Evolutionary conservation across 495 filamentous ascomycete species (phyloP).

Genomic region (Cudoniella acicularis): DNA sequence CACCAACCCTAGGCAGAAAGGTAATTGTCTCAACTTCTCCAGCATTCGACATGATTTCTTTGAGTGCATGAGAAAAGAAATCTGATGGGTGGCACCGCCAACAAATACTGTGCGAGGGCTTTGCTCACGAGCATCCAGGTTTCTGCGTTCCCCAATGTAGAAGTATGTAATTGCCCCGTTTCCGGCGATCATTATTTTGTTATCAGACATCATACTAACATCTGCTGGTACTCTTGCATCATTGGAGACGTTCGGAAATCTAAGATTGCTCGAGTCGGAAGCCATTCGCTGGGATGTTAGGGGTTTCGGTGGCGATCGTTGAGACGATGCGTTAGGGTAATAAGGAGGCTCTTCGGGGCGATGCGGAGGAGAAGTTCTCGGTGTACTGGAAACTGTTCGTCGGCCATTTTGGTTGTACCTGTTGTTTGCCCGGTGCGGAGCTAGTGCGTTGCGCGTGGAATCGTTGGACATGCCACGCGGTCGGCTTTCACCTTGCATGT

Average conservation of each 20-base stretch:
- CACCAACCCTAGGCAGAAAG: neutral
- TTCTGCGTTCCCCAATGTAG: neutral
- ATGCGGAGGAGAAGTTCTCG: neutral
- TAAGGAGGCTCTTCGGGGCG: neutral
- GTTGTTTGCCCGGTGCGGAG: neutral
- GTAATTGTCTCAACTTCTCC: slow-evolving; percentile 15
- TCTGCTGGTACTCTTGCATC: neutral
- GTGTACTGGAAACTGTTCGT: neutral
- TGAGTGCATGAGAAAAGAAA: neutral
- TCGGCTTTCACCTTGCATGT: neutral
- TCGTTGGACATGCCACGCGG: slow-evolving; percentile 18
- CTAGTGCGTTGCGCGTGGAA: neutral
- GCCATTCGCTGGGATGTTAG: neutral
- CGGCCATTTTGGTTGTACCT: slow-evolving; percentile 2
- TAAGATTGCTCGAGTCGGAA: neutral
- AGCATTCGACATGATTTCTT: slow-evolving; percentile 6
- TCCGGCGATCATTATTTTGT: neutral
- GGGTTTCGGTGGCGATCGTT: neutral
- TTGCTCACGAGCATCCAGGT: neutral
- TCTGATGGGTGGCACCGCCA: neutral
- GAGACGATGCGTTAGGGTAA: neutral
- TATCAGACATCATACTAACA: neutral
- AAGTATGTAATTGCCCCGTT: neutral
- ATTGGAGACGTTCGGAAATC: neutral
- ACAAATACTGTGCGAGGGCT: neutral